Percentiles rank a stretch among this genome's conserved stretches.
phyloP scores from a whole-genome alignment of 2,329 filamentous ascomycete genomes.

The Curvularia spicifera region DNA sequence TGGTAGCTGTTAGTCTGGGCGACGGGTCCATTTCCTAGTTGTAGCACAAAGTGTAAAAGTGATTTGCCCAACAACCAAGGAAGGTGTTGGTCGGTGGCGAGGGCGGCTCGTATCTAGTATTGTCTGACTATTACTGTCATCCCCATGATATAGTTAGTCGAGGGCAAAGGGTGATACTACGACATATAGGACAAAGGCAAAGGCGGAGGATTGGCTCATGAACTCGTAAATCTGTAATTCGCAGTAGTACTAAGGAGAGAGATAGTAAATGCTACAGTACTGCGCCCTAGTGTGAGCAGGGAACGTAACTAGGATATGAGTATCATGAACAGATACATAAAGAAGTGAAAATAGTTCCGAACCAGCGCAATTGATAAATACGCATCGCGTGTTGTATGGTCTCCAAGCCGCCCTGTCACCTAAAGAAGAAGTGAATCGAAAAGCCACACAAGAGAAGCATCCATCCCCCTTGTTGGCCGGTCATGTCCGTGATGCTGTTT shows the following conservation, averaged over 20 bases:
- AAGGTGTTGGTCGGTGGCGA: background rate
- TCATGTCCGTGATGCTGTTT: constrained; percentile 14
- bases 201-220: constrained; percentile 10
- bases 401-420: constrained; percentile 24
- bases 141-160: background rate
- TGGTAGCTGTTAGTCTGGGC: background rate
- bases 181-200: background rate
- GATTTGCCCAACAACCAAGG: background rate
- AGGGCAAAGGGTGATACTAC: background rate
- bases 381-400: constrained; percentile 13
- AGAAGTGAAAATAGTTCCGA: constrained; percentile 21
- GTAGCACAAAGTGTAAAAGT: background rate
- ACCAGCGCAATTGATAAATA: constrained; percentile 19
- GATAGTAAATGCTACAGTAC: constrained; percentile 11
- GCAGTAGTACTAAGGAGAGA: constrained; percentile 6
- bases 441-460: background rate
- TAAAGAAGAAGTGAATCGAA: constrained; percentile 13
- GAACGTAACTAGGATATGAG: constrained; percentile 18
- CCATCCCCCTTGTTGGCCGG: constrained; percentile 1
- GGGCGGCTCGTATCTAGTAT: background rate
- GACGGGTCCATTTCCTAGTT: background rate
- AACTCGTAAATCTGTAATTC: constrained; percentile 20
- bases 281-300: constrained; percentile 12
- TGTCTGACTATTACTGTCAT: background rate
- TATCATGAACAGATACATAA: constrained; percentile 24